Base-by-base conservation (phyloP, 768 basidiomycete genomes). In the Lyophyllum semitale region DNA sequence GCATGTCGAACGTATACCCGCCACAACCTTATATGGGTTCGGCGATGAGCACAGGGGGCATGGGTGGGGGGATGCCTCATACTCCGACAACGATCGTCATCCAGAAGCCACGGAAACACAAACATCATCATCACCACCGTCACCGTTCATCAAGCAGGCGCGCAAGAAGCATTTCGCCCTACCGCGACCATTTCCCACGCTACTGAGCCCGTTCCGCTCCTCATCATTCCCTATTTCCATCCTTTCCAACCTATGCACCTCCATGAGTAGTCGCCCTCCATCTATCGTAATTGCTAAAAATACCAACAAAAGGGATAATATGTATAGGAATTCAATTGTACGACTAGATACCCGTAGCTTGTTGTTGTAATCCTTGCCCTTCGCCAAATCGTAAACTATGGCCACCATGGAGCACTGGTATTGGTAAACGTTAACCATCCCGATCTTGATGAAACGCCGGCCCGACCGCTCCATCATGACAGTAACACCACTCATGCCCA, bases 1-100 rank as follows among this genome's bases (percentile, higher is more conserved):
- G 69, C 48, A 61, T 65, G 22, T 76, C 76, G 6, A 70, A 71
- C 55, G 72, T 75, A 20, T 73, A 75, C 42, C 61, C 71, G 7
- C 68, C 68, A 41, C 44, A 9, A 18, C 48, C 53, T 20, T 69
- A 69, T 54, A 63, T 63, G 58, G 66, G 66, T 18, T 27, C 58
- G 38, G 55, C 64, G 12, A 55, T 59, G 59, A 64, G 55, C 49
- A 42, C 57, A 13, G 57, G 54, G 59, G 63, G 55, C 49, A 42
- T 56, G 15, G 57, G 54, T 43, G 60, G 55, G 12, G 49, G 59
- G 48, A 56, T 60, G 30, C 60, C 60, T 18, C 46, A 53, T 9
- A 61, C 49, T 38, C 57, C 65, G 8, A 66, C 63, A 53, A 70
- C 71, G 1, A 71, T 75, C 29, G 62, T 75, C 13, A 56, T 74